Conservation (phyloP, 495 filamentous ascomycete species). For the Echria macrotheca region DNA sequence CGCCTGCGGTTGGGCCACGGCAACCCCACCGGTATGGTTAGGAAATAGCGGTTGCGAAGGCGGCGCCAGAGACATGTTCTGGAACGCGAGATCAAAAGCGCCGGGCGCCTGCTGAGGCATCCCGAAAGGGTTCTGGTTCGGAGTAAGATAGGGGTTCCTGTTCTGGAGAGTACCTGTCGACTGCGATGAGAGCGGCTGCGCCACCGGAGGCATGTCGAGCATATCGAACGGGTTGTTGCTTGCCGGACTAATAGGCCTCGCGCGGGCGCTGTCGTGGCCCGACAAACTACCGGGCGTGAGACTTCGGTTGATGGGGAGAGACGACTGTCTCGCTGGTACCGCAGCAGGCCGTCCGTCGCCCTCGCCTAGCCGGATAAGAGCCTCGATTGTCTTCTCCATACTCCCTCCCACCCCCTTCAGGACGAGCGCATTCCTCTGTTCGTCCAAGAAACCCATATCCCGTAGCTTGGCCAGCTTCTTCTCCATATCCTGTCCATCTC, state of each 20-base stretch:
- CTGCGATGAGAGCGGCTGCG: constrained; percentile 52
- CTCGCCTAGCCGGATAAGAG: constrained; percentile 74
- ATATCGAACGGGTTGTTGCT: constrained; percentile 69
- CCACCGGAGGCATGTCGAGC: constrained; percentile 35
- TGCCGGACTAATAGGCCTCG: constrained; percentile 32
- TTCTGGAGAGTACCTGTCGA: constrained; percentile 51
- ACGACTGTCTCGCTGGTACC: constrained; percentile 25
- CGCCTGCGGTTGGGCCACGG: constrained; percentile 42
- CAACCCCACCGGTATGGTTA: constrained; percentile 74
- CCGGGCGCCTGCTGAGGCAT: constrained; percentile 35
- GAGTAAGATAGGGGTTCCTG: constrained; percentile 46
- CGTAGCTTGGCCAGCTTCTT: constrained; percentile 70
- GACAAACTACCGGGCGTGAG: constrained; percentile 37
- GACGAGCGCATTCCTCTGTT: constrained; percentile 71
- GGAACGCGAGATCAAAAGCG: constrained; percentile 60
- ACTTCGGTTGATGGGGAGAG: constrained; percentile 32
- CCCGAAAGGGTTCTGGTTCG: constrained; percentile 51
- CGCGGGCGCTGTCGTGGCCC: constrained; percentile 26
- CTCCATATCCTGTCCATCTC: constrained; percentile 47
- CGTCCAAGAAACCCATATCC: constrained; percentile 91
- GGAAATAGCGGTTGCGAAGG: constrained; percentile 65
- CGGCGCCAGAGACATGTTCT: constrained; percentile 63
- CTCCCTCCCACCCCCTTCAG: constrained; percentile 77
- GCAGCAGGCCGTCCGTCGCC: constrained; percentile 41
- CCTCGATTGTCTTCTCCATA: constrained; percentile 76